Evolutionary conservation across 2,329 filamentous ascomycete species (phyloP).

Genomic region (Neofusicoccum kwambonambiense): DNA sequence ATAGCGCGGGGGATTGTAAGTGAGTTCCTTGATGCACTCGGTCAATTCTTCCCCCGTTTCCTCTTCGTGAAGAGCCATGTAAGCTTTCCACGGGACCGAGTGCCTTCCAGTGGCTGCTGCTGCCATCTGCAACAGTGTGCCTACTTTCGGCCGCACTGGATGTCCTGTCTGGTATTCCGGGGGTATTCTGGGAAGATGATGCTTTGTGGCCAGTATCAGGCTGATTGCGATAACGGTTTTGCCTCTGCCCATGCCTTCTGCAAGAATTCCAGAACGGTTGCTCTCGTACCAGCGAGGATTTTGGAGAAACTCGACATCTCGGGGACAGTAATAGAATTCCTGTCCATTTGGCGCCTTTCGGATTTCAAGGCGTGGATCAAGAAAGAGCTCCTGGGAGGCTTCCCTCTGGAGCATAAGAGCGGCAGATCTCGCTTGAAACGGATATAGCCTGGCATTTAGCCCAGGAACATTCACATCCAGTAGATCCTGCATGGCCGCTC

Average conservation of each 20-base stretch:
- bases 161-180: constrained; percentile 54
- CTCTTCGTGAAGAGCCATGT: constrained; percentile 55
- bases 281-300: constrained; percentile 73
- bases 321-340: constrained; percentile 68
- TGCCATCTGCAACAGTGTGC: constrained; percentile 71
- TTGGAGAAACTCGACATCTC: constrained; percentile 60
- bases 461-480: constrained; percentile 49
- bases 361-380: constrained; percentile 71
- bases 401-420: constrained; percentile 85
- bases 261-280: constrained; percentile 72
- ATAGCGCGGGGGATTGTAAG: constrained; percentile 39
- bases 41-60: constrained; percentile 48
- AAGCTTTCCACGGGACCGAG: constrained; percentile 68
- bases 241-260: constrained; percentile 75
- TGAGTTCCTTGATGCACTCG: constrained; percentile 27
- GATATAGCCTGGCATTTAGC: constrained; percentile 65
- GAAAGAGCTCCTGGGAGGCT: constrained; percentile 57
- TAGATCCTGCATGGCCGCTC: constrained; percentile 56
- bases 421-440: constrained; percentile 77
- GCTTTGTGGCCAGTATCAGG: constrained; percentile 69
- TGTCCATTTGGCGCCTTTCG: constrained; percentile 60
- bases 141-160: constrained; percentile 51
- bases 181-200: constrained; percentile 66
- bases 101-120: constrained; percentile 66
- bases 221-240: constrained; percentile 85